phyloP scores from a whole-genome alignment of 2,329 filamentous ascomycete genomes.

The Calycina herbarum region DNA sequence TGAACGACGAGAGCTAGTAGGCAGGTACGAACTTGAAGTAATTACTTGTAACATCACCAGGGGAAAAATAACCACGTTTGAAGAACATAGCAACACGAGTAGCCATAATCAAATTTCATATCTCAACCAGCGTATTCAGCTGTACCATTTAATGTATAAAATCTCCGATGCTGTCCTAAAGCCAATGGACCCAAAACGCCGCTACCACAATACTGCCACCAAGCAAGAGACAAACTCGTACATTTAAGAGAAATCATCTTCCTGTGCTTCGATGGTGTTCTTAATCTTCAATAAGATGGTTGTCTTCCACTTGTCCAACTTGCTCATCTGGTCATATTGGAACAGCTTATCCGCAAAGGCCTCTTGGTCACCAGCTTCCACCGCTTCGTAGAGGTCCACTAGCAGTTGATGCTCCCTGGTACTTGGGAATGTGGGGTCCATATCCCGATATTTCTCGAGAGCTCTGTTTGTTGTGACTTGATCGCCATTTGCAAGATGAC shows the following conservation, averaged over 20 bases:
- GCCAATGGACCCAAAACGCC: conserved; percentile 18
- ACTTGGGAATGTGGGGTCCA: conserved; percentile 73
- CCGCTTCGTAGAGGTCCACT: conserved; percentile 70
- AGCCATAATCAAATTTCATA: neutral
- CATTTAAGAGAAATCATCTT: conserved; percentile 64
- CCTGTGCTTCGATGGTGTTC: conserved; percentile 72
- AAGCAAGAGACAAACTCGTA: neutral
- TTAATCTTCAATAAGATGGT: conserved; percentile 80
- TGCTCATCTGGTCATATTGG: conserved; percentile 88
- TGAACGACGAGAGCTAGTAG: no score
- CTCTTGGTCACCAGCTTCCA: conserved; percentile 79
- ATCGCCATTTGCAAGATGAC: conserved; percentile 74
- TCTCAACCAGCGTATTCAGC: neutral
- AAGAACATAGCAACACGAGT: neutral
- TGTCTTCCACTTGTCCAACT: conserved; percentile 97
- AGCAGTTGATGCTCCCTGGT: conserved; percentile 83
- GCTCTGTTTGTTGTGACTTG: conserved; percentile 76
- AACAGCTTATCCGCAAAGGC: conserved; percentile 82
- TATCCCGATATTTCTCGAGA: conserved; percentile 77
- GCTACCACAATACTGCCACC: neutral
- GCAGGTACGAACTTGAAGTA: no score
- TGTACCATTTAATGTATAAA: conserved; percentile 6
- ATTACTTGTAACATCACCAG: no score
- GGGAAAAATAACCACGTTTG: neutral
- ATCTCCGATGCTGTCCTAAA: conserved; percentile 7